Base-by-base conservation (phyloP, 805 yeast genomes). In the Scheffersomyces lignosus region DNA sequence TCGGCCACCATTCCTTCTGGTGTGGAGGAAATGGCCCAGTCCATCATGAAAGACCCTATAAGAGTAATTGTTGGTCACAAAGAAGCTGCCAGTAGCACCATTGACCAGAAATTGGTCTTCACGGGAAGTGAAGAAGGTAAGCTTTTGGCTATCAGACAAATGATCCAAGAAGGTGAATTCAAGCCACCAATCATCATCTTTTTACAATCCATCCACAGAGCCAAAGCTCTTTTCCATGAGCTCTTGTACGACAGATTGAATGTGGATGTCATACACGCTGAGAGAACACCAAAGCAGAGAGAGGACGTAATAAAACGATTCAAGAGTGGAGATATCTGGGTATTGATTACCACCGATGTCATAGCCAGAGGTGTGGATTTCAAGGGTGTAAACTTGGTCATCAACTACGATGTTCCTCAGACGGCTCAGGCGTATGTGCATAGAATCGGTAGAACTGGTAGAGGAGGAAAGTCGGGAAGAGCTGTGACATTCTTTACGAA, bases 111-210 rank as follows among this genome's bases (percentile, higher is more conserved):
- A 52, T 65, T 93, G 27, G 76, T 85, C 1, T 91, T 78, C 57
- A 85, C 96, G 43, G 99, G 99, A 31, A 84, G 80, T 48, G 99
- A 93, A 63, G 88, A 87, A 51, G 99, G 99, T n/a, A 93, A 93
- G 60, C 67, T 93, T 16, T 70, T 93, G 20, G 98, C 96, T 0
- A 80, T 93, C 23, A 77, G 98, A 51, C 96, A 90, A 56, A 74
- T 91, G 80, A 76, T 90, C 30, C 83, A 80, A 55, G 73, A 78
- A 36, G 93, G 96, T 13, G 89, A 86, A 48, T 81, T 93, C 57
- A 82, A 80, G 51, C 98, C 99, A 1, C 99, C 99, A 0, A 86
- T 89, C 14, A 77, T 93, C 27, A 88, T 93, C 27, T 93, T 93
- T 60, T 75, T 93, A 45, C 99, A 93, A 64, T 83, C 93, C 30